Evolutionary conservation across 108 stramenopile species (phyloP), one percentile per base, ranked within the genome.

Genomic region (Nannochloropsis gaditana): DNA sequence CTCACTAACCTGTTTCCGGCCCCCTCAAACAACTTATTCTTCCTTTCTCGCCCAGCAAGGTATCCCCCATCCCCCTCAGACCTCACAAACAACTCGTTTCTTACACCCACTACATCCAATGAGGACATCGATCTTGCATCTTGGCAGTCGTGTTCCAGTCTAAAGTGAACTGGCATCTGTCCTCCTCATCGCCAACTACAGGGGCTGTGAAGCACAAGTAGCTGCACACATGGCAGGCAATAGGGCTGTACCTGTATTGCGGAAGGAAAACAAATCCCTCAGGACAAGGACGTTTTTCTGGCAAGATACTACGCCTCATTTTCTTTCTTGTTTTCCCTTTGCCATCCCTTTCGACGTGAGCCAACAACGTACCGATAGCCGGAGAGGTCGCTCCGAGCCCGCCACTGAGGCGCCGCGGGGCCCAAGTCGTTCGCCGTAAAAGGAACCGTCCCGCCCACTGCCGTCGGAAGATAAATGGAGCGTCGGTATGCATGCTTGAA

Each of bases 151-250:
- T 73, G 59, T 73, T n/a, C 59, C 59, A 73, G 59, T 73, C 59
- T n/a, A 73, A n/a, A 2, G 2, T 73, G n/a, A 73, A 73, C n/a
- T 73, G 59, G 6, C 59, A 73, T 6, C 59, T 73, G 59, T 73
- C 59, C 59, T 73, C 59, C 59, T 73, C n/a, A 73, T 73, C 59
- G 19, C 59, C 59, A 15, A 73, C 59, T n/a, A 73, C 59, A 73
- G 59, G 59, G 19, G 59, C 59, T 15, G 59, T 73, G 59, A 73
- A 73, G 8, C 59, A 73, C 59, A 73, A n/a, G 8, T 73, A 73
- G 59, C 59, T 73, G 59, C 59, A 73, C n/a, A 73, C 59, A n/a
- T 73, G 59, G 3, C 19, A 73, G 59, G 59, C 59, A 15, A 73
- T n/a, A n/a, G 59, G 59, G 59, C 59, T 73, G 59, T 73, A 73